phyloP scores from a whole-genome alignment of 768 basidiomycete genomes.

The Kwoniella botswanensis region DNA sequence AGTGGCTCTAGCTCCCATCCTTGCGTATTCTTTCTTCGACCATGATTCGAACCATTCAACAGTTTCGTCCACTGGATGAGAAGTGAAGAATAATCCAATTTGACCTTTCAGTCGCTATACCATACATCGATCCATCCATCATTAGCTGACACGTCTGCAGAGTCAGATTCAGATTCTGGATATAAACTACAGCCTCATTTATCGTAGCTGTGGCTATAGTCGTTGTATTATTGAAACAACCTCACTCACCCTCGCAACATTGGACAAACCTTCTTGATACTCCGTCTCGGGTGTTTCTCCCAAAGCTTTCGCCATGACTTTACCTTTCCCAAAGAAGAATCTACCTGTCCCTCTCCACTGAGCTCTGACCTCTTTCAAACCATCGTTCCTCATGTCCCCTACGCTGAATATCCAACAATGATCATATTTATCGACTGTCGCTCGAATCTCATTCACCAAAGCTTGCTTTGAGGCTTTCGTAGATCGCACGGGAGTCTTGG shows the following conservation, averaged over 20 bases:
- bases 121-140: neutral
- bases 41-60: conserved; percentile 93
- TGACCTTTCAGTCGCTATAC: conserved; percentile 89
- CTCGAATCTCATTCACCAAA: conserved; percentile 80
- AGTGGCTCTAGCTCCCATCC: conserved; percentile 79
- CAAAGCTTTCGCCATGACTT: conserved; percentile 93
- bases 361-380: conserved; percentile 88
- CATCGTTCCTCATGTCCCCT: conserved; percentile 92
- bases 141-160: no score
- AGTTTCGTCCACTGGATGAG: conserved; percentile 86
- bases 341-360: conserved; percentile 94
- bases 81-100: conserved; percentile 90
- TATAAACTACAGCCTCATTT: no score
- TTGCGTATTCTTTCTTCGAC: conserved; percentile 85
- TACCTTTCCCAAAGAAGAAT: conserved; percentile 79
- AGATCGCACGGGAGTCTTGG: conserved; percentile 86
- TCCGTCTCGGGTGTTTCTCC: conserved; percentile 87
- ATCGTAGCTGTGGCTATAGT: no score
- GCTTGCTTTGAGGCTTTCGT: conserved; percentile 86
- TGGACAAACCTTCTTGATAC: conserved; percentile 74
- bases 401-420: conserved; percentile 97
- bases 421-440: conserved; percentile 83
- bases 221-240: neutral
- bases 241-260: conserved; percentile 72
- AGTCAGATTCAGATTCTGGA: no score